A percentile compares a stretch with the other conserved stretches of the same genome.
Evolutionary conservation across 208 protist genomes (phyloP).

Genomic region (Endotrypanum monterogeii): DNA sequence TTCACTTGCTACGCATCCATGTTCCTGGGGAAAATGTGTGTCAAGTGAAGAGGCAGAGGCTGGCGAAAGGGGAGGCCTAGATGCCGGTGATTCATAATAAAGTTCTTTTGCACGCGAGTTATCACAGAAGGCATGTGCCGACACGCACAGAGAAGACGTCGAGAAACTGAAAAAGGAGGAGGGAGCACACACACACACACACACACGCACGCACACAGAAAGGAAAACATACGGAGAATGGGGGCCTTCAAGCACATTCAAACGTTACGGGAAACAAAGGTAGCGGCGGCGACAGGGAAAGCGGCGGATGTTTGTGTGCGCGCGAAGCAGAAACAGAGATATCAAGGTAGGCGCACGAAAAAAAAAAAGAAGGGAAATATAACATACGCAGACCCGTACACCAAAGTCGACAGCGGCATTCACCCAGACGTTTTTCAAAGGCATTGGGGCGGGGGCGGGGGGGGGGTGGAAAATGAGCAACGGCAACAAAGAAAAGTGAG

Average conservation of each 20-base stretch:
- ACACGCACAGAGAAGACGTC: background rate
- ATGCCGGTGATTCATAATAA: too few relatives aligned
- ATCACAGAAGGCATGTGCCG: too few relatives aligned
- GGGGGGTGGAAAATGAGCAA: too few relatives aligned
- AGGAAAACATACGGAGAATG: background rate
- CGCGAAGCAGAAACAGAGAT: background rate
- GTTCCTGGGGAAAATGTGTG: too few relatives aligned
- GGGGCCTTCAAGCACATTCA: background rate
- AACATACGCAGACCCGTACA: background rate
- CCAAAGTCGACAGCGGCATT: background rate
- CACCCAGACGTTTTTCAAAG: too few relatives aligned
- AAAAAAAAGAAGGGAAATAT: background rate
- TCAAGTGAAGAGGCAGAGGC: too few relatives aligned
- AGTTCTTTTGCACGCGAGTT: too few relatives aligned
- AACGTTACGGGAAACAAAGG: background rate
- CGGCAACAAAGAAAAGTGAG: background rate
- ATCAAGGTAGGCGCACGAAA: background rate
- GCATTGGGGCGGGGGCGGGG: too few relatives aligned
- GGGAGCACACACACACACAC: constrained; percentile 4
- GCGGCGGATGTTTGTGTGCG: background rate
- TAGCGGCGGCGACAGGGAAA: background rate
- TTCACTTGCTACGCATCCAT: too few relatives aligned
- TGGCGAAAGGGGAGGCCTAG: too few relatives aligned
- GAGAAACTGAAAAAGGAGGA: background rate
- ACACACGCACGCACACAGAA: background rate